Evolutionary conservation across 2,329 filamentous ascomycete species (phyloP).

Genomic region (Aspergillus latus): DNA sequence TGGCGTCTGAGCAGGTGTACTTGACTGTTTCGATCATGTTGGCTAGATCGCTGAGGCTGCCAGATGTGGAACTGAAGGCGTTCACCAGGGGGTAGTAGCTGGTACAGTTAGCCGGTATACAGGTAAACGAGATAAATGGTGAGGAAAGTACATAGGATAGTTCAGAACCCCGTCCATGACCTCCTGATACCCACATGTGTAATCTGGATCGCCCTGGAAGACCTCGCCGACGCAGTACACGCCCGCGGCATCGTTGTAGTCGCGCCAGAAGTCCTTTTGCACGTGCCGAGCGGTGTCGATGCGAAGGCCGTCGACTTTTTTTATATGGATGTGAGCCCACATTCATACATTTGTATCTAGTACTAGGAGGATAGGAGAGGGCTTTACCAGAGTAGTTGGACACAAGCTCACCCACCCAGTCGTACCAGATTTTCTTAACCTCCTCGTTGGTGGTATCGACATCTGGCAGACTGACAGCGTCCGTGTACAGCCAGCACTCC

Average conservation of each 20-base stretch:
- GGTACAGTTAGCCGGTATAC: not conserved
- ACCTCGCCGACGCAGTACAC: conserved; percentile 54
- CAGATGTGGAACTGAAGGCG: conserved; percentile 35
- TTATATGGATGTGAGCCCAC: too few species aligned
- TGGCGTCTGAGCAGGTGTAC: conserved; percentile 44
- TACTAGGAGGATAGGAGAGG: not conserved
- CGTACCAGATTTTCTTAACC: conserved; percentile 54
- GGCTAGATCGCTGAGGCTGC: conserved; percentile 37
- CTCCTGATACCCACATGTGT: conserved; percentile 48
- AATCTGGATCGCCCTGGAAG: conserved; percentile 40
- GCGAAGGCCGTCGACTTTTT: conserved; percentile 51
- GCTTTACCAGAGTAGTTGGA: conserved; percentile 56
- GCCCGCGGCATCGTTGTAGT: conserved; percentile 42
- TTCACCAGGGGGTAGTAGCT: conserved; percentile 37
- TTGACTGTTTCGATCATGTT: conserved; percentile 38
- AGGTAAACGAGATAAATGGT: not conserved
- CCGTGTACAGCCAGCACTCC: conserved; percentile 57
- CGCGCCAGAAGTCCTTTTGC: conserved; percentile 46
- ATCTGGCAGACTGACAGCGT: conserved; percentile 62
- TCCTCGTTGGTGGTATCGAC: conserved; percentile 55
- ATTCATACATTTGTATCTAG: too few species aligned
- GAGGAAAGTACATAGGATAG: conserved; percentile 38
- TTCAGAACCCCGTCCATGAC: conserved; percentile 50
- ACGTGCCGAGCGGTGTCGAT: conserved; percentile 54
- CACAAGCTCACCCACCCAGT: conserved; percentile 62